Evolutionary conservation across 1,139 yeast genomes (phyloP), one percentile per base, ranked within the genome.

Genomic region (Hansenula anomala): DNA sequence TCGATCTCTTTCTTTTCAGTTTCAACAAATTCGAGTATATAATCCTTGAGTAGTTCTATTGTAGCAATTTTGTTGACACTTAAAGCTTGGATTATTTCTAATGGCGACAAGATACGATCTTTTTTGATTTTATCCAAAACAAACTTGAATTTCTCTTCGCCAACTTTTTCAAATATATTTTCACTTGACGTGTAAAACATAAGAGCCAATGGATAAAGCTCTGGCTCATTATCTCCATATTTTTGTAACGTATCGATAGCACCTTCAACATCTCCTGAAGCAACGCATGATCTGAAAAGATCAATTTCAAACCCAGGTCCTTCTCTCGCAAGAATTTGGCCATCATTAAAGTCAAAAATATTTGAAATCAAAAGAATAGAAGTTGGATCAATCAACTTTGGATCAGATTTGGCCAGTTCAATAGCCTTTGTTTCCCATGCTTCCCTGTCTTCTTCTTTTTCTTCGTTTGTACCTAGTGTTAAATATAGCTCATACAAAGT

Each of bases 401-500:
- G 56, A 46, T 78, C 67, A 15, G 66, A 60, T 14, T 63, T 52
- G 1, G 81, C 66, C 32, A 92, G 64, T 0, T 52, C 51, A 27
- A 64, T 63, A 0, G 96, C 96, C 49, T 85, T 88, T 1, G 51
- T 45, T 36, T 70, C 70, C 97, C 97, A 89, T 11, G 55, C 56
- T 30, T 53, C 54, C 30, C 66, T 61, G 17, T 55, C 64, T 13
- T 56, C 62, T 2, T 56, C 59, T 20, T 64, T 66, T 1, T 61
- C 59, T 4, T 62, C 53, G 8, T 60, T 59, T 27, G 69, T 67
- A 0, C 88, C 76, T 40, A 86, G 61, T 0, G 80, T 71, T 30
- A 90, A 64, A 51, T 92, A 92, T 68, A 87, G 69, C 54, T 92
- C 97, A 55, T 80, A 84, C 32, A 92, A 64, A 0, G 97, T 88